Conservation (phyloP, 1,284 basidiomycete genomes). For the Austroboletus niveus region DNA sequence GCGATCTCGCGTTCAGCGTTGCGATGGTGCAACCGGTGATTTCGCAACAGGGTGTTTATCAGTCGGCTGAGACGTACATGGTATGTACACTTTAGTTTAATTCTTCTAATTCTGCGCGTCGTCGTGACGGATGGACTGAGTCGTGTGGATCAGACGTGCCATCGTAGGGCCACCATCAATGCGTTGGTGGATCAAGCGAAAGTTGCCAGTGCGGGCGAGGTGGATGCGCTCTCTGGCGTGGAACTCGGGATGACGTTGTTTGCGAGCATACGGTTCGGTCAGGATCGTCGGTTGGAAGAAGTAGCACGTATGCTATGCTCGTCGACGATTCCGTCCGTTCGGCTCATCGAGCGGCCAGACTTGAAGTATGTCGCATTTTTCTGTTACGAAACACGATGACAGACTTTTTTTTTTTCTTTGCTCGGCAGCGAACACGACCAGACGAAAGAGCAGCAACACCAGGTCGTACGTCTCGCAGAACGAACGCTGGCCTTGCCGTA, state of each 20-base stretch:
- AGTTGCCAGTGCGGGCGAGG: constrained; percentile 49
- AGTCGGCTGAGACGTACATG: constrained; percentile 39
- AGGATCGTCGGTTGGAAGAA: constrained; percentile 84
- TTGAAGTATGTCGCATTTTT: constrained; percentile 51
- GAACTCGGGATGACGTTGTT: constrained; percentile 72
- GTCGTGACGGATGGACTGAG: constrained; percentile 17
- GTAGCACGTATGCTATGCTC: constrained; percentile 87
- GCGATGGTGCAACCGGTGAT: constrained; percentile 31
- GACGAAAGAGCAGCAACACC: constrained; percentile 76
- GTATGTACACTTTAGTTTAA: constrained; percentile 32
- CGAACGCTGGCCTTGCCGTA: constrained; percentile 84
- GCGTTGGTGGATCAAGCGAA: constrained; percentile 51
- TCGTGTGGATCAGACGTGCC: constrained; percentile 26
- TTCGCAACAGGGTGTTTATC: constrained; percentile 31
- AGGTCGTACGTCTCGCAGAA: constrained; percentile 77
- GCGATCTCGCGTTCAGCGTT: constrained; percentile 63
- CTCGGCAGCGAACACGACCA: constrained; percentile 71
- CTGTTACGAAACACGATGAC: too few species aligned
- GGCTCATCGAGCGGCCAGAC: constrained; percentile 68
- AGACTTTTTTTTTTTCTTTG: too few species aligned
- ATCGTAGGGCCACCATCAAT: constrained; percentile 49
- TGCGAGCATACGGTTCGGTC: constrained; percentile 80
- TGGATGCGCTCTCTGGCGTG: constrained; percentile 60
- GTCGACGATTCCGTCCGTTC: constrained; percentile 63
- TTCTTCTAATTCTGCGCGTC: constrained; percentile 16